Conservation (phyloP, 2,329 filamentous ascomycete species). For the Verticillium albo-atrum region DNA sequence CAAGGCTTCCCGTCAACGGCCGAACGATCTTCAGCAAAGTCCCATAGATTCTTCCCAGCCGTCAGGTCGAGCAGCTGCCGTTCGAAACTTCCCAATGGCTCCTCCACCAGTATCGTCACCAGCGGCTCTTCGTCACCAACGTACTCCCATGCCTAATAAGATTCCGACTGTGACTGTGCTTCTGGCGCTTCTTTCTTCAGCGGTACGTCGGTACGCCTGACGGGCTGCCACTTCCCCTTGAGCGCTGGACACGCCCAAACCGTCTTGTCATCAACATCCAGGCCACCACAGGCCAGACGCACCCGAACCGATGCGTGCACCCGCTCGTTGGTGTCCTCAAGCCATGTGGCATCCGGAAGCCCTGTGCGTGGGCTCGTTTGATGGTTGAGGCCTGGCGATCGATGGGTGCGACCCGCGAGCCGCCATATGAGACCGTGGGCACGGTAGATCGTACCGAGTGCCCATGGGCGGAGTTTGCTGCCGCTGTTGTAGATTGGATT, state of each 20-base stretch:
- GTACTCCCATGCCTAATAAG: constrained; percentile 52
- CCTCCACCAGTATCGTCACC: constrained; percentile 43
- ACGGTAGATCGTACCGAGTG: constrained; percentile 38
- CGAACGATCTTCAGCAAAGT: neutral
- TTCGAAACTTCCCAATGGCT: constrained; percentile 50
- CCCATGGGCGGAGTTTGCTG: constrained; percentile 43
- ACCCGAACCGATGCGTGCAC: constrained; percentile 51
- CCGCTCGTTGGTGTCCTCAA: constrained; percentile 50
- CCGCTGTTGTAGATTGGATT: constrained; percentile 42
- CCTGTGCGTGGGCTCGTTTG: neutral
- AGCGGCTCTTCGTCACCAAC: constrained; percentile 29
- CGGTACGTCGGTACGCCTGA: constrained; percentile 23
- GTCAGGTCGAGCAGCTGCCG: constrained; percentile 40
- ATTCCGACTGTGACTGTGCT: constrained; percentile 29
- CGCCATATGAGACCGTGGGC: constrained; percentile 35
- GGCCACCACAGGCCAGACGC: constrained; percentile 45
- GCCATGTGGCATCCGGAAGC: constrained; percentile 38
- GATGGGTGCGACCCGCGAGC: constrained; percentile 35
- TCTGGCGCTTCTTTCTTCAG: constrained; percentile 28
- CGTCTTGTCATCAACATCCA: constrained; percentile 42
- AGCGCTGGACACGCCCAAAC: constrained; percentile 44
- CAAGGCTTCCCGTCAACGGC: neutral
- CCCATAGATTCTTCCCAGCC: constrained; percentile 34
- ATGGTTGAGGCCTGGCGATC: constrained; percentile 42
- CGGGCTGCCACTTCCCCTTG: constrained; percentile 36